These are phyloP conservation scores for Prunus armeniaca DNA, from an alignment of 306 rosid genomes.

Conservation along the genomic window DNA sequence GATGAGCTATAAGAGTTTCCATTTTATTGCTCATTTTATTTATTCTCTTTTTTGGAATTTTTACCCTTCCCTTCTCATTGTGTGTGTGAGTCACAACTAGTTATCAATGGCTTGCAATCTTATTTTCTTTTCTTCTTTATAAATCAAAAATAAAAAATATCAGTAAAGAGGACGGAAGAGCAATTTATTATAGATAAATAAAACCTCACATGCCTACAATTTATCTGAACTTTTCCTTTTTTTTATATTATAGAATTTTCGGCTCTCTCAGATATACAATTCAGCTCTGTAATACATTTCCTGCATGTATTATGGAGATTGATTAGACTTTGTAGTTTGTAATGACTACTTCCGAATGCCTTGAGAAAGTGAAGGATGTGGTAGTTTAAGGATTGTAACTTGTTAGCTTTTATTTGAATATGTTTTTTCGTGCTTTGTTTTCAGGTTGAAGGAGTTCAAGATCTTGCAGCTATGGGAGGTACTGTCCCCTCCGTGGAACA, in stretches of 20 bases:
- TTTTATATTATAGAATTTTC: not conserved
- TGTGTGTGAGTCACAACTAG: not conserved
- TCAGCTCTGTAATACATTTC: not conserved
- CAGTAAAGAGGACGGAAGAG: not conserved
- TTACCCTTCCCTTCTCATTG: not conserved
- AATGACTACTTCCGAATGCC: not conserved
- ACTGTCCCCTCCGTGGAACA: slow-evolving; percentile 48
- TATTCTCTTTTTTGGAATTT: not conserved
- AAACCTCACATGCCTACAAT: no score
- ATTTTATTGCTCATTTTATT: not conserved
- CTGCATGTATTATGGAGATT: not conserved
- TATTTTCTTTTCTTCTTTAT: no score
- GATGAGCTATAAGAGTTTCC: not conserved
- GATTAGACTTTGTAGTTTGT: not conserved
- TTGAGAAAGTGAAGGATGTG: not conserved
- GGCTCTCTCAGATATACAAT: not conserved
- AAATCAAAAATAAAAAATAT: no score
- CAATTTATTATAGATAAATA: not conserved
- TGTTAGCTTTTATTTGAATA: not conserved
- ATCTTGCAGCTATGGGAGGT: slow-evolving; percentile 52
- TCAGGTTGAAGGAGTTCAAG: slow-evolving; percentile 89
- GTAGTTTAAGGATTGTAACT: not conserved
- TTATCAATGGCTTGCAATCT: not conserved
- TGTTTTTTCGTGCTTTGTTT: not conserved
- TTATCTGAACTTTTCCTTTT: not conserved